Conservation (phyloP, 2,329 filamentous ascomycete species). For the Lasiodiplodia theobromae region DNA sequence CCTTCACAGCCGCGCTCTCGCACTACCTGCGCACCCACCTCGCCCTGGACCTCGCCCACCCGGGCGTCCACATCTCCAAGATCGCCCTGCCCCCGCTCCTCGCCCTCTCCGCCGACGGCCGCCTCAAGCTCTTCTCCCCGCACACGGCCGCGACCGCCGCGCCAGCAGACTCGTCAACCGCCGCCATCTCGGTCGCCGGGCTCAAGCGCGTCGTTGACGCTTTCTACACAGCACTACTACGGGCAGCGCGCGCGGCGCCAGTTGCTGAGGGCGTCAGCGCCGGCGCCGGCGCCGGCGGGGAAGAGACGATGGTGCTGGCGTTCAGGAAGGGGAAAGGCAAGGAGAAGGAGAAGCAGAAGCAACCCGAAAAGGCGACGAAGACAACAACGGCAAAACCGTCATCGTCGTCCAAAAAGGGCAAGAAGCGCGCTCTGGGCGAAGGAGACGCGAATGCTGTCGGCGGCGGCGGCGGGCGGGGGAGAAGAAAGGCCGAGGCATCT, state of each 20-base stretch:
- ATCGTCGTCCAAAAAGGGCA: neutral
- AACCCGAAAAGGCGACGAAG: neutral
- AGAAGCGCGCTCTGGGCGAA: neutral
- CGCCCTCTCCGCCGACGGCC: conserved; percentile 48
- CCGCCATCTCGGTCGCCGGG: conserved; percentile 30
- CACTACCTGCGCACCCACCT: conserved; percentile 50
- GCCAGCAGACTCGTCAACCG: no score
- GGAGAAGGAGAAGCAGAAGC: neutral
- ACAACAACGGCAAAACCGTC: neutral
- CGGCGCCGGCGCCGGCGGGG: neutral
- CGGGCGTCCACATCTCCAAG: conserved; percentile 49
- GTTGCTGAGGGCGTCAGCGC: neutral
- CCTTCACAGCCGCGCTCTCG: conserved; percentile 51
- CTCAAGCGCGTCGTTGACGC: conserved; percentile 1
- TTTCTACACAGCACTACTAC: conserved; percentile 7
- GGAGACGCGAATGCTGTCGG: neutral
- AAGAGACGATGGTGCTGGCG: conserved; percentile 1
- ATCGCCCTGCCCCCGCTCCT: conserved; percentile 45
- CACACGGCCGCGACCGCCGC: conserved; percentile 26
- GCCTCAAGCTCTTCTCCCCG: conserved; percentile 49
- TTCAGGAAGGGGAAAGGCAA: neutral
- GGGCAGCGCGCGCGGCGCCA: conserved; percentile 7
- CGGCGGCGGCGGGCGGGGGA: neutral
- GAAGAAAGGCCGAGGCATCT: conserved; percentile 30
- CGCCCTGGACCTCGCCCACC: conserved; percentile 49